phyloP scores from a whole-genome alignment of 1,139 yeast species.

The Debaryomyces sp. region DNA sequence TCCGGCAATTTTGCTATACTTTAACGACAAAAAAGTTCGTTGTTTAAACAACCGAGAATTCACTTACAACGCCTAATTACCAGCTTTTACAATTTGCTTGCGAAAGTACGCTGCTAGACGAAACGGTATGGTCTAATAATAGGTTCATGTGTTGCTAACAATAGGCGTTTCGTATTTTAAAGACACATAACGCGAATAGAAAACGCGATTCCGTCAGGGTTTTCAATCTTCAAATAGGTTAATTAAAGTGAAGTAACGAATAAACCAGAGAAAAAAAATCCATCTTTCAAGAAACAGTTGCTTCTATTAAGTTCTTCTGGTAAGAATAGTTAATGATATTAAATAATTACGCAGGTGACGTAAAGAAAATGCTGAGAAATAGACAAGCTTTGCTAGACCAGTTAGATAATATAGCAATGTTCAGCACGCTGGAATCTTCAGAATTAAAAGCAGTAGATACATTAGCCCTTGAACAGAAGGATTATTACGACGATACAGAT shows the following conservation, averaged over 20 bases:
- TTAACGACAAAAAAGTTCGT: background rate
- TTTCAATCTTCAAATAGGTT: background rate
- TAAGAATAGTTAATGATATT: background rate
- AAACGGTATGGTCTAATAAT: background rate
- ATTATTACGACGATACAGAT: constrained; percentile 3
- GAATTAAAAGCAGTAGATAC: background rate
- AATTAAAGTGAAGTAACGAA: background rate
- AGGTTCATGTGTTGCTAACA: background rate
- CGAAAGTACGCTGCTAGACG: background rate
- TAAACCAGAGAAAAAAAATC: background rate
- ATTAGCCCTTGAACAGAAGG: background rate
- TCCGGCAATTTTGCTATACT: background rate
- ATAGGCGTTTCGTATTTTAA: background rate
- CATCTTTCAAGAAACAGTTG: background rate
- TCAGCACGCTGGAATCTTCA: background rate
- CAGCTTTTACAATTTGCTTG: background rate
- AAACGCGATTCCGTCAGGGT: constrained; percentile 1
- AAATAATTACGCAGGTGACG: background rate
- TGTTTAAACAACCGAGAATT: background rate
- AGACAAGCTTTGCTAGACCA: constrained; percentile 1
- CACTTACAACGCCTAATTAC: background rate
- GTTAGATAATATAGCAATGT: constrained; percentile 1
- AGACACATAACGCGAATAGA: background rate
- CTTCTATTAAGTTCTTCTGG: background rate
- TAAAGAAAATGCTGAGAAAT: background rate